phyloP scores from a whole-genome alignment of 1,284 basidiomycete genomes.

The Trichosporon sp. region DNA sequence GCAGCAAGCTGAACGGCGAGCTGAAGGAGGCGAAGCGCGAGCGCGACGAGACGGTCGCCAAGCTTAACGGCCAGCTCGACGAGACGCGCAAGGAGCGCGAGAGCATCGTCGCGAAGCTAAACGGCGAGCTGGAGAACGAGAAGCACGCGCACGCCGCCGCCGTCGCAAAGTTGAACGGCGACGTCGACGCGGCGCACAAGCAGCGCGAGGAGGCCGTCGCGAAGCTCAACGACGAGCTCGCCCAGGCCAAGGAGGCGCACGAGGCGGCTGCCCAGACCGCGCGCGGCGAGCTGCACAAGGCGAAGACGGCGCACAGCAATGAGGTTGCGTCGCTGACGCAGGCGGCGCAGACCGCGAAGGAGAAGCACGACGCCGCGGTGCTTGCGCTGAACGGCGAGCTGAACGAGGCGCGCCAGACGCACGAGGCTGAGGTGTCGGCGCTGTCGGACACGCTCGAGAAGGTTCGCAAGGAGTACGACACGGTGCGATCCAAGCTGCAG shows the following conservation, averaged over 20 bases:
- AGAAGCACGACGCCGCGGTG: constrained; percentile 9
- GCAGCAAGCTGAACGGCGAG: neutral
- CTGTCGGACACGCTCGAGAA: constrained; percentile 3
- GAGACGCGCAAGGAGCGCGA: constrained; percentile 8
- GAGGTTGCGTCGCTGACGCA: neutral
- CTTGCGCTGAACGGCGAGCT: neutral
- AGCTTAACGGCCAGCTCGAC: constrained; percentile 12
- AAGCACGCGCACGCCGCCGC: constrained; percentile 11
- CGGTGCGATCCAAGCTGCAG: neutral
- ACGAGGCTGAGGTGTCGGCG: constrained; percentile 3
- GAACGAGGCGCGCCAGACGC: neutral
- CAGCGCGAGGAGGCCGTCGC: constrained; percentile 6
- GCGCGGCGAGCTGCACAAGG: constrained; percentile 8
- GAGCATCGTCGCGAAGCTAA: constrained; percentile 9
- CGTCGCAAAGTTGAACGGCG: constrained; percentile 35
- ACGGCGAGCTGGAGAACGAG: constrained; percentile 11
- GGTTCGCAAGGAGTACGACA: constrained; percentile 6
- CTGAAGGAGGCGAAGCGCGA: constrained; percentile 4
- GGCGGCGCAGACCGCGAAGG: constrained; percentile 6
- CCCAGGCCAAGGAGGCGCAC: constrained; percentile 5
- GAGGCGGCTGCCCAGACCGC: neutral
- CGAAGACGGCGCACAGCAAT: neutral
- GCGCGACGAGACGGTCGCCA: constrained; percentile 1
- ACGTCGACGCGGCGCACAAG: neutral
- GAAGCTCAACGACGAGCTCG: constrained; percentile 4